These are phyloP conservation scores for Quercus bicolor DNA, from an alignment of 306 rosid genomes.

Conservation along the genomic window DNA sequence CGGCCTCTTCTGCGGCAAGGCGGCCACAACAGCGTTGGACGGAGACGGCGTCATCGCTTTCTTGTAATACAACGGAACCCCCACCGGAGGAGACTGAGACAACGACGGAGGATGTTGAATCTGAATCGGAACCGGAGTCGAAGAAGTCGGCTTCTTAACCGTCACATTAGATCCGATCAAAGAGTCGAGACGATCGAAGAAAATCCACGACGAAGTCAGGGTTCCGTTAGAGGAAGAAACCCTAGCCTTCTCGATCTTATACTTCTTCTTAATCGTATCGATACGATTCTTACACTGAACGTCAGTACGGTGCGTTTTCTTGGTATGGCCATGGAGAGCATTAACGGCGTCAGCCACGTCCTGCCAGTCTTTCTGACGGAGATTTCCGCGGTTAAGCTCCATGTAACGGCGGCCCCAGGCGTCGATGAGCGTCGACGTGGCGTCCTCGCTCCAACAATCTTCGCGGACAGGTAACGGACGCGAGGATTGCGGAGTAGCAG, in stretches of 20 bases:
- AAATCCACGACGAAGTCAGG: constrained; percentile 62
- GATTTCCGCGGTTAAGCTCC: constrained; percentile 94
- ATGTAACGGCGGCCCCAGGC: constrained; percentile 92
- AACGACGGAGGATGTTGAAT: constrained; percentile 42
- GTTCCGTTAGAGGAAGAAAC: constrained; percentile 56
- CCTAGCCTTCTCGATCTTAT: constrained; percentile 87
- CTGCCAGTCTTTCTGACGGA: constrained; percentile 98
- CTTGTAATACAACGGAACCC: constrained; percentile 41
- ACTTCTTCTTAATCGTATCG: constrained; percentile 93
- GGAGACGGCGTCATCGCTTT: constrained; percentile 25
- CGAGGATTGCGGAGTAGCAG: neutral
- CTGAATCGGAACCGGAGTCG: constrained; percentile 8
- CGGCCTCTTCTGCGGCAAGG: constrained; percentile 67
- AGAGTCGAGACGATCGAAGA: constrained; percentile 62
- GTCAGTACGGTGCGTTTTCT: constrained; percentile 89
- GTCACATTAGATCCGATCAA: constrained; percentile 57
- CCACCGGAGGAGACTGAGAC: constrained; percentile 55
- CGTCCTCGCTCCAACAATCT: constrained; percentile 96
- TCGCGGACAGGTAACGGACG: constrained; percentile 84
- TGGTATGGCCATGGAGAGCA: constrained; percentile 82
- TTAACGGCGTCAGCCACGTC: constrained; percentile 95
- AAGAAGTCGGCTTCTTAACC: constrained; percentile 42
- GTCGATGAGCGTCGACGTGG: constrained; percentile 79
- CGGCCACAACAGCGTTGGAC: constrained; percentile 36
- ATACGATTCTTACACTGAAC: constrained; percentile 96